phyloP scores from a whole-genome alignment of 352 stramenopile species.

The Globisporangium megalacanthum region DNA sequence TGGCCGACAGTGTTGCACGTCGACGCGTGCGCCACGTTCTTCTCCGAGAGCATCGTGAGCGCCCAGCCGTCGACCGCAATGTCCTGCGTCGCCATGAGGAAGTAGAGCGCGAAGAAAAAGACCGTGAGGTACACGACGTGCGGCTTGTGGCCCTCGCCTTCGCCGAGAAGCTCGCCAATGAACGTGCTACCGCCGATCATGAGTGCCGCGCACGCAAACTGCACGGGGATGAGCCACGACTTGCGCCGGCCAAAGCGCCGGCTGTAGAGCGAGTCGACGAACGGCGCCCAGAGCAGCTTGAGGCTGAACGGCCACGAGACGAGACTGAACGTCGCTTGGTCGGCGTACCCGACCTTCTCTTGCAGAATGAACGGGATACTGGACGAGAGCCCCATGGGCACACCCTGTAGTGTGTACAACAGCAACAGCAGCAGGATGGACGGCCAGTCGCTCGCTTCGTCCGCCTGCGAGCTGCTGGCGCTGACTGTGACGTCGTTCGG shows the following conservation, averaged over 20 bases:
- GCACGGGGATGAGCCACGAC: constrained; percentile 97
- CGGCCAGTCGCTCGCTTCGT: constrained; percentile 51
- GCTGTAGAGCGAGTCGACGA: constrained; percentile 95
- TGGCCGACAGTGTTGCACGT: constrained; percentile 97
- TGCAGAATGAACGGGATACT: constrained; percentile 98
- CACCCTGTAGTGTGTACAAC: constrained; percentile 98
- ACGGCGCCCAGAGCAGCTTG: constrained; percentile 98
- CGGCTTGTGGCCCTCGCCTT: constrained; percentile 68
- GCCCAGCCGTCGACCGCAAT: constrained; percentile 99
- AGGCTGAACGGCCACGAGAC: constrained; percentile 98
- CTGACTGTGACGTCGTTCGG: background rate
- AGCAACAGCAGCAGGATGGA: constrained; percentile 93
- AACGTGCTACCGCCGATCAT: constrained; percentile 91
- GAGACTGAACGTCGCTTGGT: constrained; percentile 97
- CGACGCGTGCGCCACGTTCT: constrained; percentile 95
- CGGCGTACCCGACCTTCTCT: constrained; percentile 95
- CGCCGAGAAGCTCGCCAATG: constrained; percentile 84
- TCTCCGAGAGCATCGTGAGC: constrained; percentile 97
- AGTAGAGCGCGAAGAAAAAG: constrained; percentile 98
- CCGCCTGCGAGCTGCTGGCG: constrained; percentile 15
- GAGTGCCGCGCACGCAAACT: constrained; percentile 93
- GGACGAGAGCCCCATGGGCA: constrained; percentile 97
- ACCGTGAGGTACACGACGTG: constrained; percentile 92
- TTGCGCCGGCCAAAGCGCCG: constrained; percentile 91
- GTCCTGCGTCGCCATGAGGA: constrained; percentile 99